A percentile compares a stretch with the other conserved stretches of the same genome.
Conservation (phyloP, 2,329 filamentous ascomycete genomes). For the Fusarium kyushuense region DNA sequence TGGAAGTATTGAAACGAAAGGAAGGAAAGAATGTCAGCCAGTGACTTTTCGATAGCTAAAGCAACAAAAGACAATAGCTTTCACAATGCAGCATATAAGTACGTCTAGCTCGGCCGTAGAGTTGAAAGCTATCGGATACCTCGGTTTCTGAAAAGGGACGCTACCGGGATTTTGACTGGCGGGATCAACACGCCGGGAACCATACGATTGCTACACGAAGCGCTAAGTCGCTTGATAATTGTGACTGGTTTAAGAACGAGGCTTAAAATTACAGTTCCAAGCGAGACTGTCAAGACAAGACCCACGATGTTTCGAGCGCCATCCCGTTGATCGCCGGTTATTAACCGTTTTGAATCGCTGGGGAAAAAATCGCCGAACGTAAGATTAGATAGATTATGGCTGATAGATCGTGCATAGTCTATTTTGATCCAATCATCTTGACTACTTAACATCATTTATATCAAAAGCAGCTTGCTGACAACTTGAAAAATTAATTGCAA, state of each 20-base stretch:
- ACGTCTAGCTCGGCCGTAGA: background rate
- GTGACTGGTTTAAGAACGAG: background rate
- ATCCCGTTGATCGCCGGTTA: background rate
- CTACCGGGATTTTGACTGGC: background rate
- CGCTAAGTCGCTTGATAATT: background rate
- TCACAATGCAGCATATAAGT: background rate
- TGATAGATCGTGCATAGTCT: no score
- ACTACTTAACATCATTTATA: background rate
- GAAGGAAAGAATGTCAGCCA: slow-evolving; percentile 26
- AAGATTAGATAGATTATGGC: no score
- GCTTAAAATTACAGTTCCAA: background rate
- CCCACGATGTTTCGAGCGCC: background rate
- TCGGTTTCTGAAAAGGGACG: background rate
- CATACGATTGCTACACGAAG: background rate
- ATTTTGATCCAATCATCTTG: background rate
- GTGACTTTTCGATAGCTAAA: slow-evolving; percentile 4
- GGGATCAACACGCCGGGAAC: background rate
- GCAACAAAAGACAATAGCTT: no score
- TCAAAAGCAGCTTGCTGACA: no score
- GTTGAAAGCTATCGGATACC: background rate
- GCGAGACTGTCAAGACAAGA: background rate
- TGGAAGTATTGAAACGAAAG: slow-evolving; percentile 2
- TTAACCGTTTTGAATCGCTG: no score
- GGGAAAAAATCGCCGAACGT: no score
- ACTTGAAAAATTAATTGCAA: no score